Evolutionary conservation across 805 yeast species (phyloP).

Genomic region (Ogataea kodamae): DNA sequence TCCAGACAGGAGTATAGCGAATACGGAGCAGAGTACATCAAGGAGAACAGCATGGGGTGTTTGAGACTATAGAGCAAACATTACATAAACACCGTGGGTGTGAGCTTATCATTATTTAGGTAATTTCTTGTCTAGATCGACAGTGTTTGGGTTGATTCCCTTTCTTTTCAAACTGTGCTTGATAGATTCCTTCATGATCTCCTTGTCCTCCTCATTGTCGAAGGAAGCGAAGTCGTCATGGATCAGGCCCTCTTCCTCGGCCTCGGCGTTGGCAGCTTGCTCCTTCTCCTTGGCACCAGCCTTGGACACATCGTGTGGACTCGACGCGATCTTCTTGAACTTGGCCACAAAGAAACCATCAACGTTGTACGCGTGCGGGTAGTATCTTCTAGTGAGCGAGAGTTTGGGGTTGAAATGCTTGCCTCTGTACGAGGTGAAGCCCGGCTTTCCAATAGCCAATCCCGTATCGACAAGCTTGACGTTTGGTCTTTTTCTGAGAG

Average conservation of each 20-base stretch:
- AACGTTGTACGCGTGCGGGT: constrained; percentile 97
- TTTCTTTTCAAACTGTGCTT: constrained; percentile 61
- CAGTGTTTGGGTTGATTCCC: constrained; percentile 65
- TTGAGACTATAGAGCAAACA: constrained; percentile 20
- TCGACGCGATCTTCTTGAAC: constrained; percentile 84
- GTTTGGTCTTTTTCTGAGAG: constrained; percentile 92
- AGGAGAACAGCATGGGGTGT: constrained; percentile 75
- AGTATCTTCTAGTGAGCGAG: constrained; percentile 85
- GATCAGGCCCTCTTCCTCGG: constrained; percentile 72
- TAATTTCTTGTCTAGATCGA: constrained; percentile 29
- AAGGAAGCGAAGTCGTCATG: constrained; percentile 83
- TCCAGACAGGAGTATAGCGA: constrained; percentile 78
- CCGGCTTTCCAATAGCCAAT: constrained; percentile 91
- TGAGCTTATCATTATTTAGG: constrained; percentile 7
- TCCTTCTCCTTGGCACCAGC: constrained; percentile 90
- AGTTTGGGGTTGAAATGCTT: constrained; percentile 79
- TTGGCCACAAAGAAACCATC: constrained; percentile 99
- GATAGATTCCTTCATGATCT: constrained; percentile 64
- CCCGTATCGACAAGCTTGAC: constrained; percentile 92
- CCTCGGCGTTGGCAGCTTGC: constrained; percentile 73
- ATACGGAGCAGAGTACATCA: constrained; percentile 83
- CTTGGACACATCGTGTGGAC: constrained; percentile 79
- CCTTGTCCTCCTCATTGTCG: constrained; percentile 71
- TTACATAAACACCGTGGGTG: no score
- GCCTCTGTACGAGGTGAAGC: constrained; percentile 90